These are phyloP conservation scores for Lipomyces spencermartinsiae DNA, from an alignment of 805 yeast species.

Conservation along the genomic window DNA sequence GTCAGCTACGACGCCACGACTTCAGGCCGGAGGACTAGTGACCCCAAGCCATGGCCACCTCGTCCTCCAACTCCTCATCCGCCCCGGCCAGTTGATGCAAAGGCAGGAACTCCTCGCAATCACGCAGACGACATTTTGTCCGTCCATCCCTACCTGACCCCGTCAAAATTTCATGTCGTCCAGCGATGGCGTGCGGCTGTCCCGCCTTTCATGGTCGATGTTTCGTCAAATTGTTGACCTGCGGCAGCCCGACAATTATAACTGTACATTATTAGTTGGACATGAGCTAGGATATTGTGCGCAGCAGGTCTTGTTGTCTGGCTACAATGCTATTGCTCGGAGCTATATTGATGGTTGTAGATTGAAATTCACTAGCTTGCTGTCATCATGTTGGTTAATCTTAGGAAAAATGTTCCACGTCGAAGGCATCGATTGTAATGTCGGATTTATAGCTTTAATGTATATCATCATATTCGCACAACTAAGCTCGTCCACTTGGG, in stretches of 20 bases:
- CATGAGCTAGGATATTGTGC: neutral
- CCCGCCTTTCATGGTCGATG: neutral
- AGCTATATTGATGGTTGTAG: neutral
- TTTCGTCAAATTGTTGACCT: neutral
- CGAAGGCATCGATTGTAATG: neutral
- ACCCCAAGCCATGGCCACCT: constrained; percentile 29
- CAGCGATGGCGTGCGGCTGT: neutral
- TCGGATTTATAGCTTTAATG: neutral
- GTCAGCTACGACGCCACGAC: neutral
- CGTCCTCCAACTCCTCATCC: constrained; percentile 32
- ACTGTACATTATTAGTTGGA: neutral
- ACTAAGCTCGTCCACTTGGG: too few species aligned
- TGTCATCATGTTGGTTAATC: neutral
- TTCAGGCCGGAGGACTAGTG: neutral
- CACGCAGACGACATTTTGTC: neutral
- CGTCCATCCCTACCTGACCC: neutral
- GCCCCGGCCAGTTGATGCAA: constrained; percentile 17
- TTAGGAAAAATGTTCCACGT: neutral
- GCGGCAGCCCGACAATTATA: neutral
- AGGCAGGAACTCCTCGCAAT: neutral
- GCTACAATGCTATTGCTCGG: too few species aligned
- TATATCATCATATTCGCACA: neutral
- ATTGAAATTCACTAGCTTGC: neutral
- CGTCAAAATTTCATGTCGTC: neutral
- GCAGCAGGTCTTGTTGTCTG: neutral